These are phyloP conservation scores for Metahyphopichia silvanorum DNA, from an alignment of 805 yeast species.

Conservation along the genomic window DNA sequence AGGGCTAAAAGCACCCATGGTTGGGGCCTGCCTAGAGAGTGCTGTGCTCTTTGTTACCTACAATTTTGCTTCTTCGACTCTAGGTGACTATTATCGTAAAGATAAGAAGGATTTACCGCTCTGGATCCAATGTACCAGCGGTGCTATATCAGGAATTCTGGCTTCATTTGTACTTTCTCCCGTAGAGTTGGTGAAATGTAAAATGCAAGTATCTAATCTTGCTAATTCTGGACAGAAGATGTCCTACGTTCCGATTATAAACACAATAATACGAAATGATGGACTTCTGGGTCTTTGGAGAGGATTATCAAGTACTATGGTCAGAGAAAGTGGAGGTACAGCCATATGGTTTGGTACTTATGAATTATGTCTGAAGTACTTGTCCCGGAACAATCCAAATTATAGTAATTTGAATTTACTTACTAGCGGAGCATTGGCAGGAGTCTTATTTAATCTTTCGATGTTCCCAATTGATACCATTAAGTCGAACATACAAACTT, in stretches of 20 bases:
- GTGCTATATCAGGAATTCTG: constrained; percentile 77
- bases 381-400: constrained; percentile 21
- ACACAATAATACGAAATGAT: constrained; percentile 38
- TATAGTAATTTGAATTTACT: constrained; percentile 43
- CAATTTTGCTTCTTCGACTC: constrained; percentile 25
- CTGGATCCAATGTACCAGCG: constrained; percentile 54
- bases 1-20: constrained; percentile 76
- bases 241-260: constrained; percentile 25
- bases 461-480: constrained; percentile 89
- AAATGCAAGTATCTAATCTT: constrained; percentile 63
- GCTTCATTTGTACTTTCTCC: constrained; percentile 88
- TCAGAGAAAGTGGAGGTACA: constrained; percentile 86
- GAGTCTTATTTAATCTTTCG: constrained; percentile 73
- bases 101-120: constrained; percentile 22
- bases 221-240: constrained; percentile 27
- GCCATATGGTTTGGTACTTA: constrained; percentile 94
- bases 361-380: constrained; percentile 48
- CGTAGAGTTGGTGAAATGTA: constrained; percentile 86
- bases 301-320: constrained; percentile 78
- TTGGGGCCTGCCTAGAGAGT: constrained; percentile 89
- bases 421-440: constrained; percentile 83
- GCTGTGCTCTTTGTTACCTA: constrained; percentile 75
- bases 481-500: constrained; percentile 81
- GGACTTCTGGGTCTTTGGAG: constrained; percentile 82
- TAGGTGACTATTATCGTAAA: constrained; percentile 6